These are phyloP conservation scores for Carallia brachiata DNA, from an alignment of 345 rosid species.

Conservation along the genomic window DNA sequence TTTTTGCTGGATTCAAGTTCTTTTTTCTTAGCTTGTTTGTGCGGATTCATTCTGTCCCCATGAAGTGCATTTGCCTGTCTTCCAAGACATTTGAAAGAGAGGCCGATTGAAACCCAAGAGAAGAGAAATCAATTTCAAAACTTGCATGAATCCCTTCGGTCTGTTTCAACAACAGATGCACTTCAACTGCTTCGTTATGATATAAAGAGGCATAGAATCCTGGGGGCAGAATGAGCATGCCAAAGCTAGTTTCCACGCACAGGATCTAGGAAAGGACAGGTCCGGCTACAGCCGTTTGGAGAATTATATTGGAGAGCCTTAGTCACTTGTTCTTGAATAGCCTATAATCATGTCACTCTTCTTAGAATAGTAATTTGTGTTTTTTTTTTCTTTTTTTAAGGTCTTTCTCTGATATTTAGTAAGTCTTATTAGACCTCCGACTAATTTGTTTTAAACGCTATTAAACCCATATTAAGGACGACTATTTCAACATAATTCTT, in stretches of 20 bases:
- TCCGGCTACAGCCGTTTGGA: conserved; percentile 27
- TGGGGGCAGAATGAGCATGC: conserved; percentile 25
- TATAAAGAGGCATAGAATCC: conserved; percentile 28
- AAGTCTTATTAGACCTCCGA: too few species aligned
- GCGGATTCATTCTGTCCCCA: not conserved
- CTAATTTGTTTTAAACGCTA: too few species aligned
- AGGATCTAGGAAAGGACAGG: conserved; percentile 20
- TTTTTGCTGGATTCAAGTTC: too few species aligned
- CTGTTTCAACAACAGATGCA: conserved; percentile 52
- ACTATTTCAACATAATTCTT: too few species aligned
- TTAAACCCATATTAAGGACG: too few species aligned
- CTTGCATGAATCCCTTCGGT: conserved; percentile 42
- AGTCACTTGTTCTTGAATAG: conserved; percentile 47
- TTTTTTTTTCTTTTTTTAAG: too few species aligned
- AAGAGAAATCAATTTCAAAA: conserved; percentile 35
- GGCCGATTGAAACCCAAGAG: conserved; percentile 46
- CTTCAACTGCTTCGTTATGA: conserved; percentile 44
- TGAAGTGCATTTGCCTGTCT: conserved; percentile 59
- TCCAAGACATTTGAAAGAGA: conserved; percentile 51
- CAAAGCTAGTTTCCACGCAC: conserved; percentile 18
- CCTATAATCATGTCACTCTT: conserved; percentile 40
- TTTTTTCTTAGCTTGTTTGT: not conserved
- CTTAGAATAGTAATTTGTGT: conserved; percentile 8
- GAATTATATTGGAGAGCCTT: conserved; percentile 42
- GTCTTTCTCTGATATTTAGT: too few species aligned